Evolutionary conservation across 306 rosid species (phyloP).

Genomic region (Vigna mungo): DNA sequence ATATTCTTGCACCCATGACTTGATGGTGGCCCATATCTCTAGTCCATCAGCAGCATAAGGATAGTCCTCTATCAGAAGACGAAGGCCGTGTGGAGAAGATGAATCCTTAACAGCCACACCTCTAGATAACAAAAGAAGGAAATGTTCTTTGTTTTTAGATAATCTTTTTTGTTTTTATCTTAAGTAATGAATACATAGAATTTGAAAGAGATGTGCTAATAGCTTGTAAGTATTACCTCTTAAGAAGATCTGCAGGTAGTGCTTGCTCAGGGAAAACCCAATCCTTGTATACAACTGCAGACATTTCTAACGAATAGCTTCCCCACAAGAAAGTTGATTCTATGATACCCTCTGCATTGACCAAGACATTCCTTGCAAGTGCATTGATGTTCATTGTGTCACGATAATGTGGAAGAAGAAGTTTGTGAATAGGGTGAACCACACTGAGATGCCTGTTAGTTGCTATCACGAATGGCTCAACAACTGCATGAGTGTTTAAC

Average conservation of each 20-base stretch:
- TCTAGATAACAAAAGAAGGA: slow-evolving; percentile 36
- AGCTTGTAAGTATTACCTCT: slow-evolving; percentile 44
- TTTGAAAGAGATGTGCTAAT: not conserved
- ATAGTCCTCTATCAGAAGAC: slow-evolving; percentile 68
- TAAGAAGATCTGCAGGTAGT: slow-evolving; percentile 50
- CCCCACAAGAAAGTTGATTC: slow-evolving; percentile 53
- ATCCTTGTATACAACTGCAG: slow-evolving; percentile 47
- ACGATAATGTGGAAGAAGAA: slow-evolving; percentile 51
- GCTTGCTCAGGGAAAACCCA: slow-evolving; percentile 53
- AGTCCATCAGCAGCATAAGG: slow-evolving; percentile 69
- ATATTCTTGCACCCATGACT: slow-evolving; percentile 66
- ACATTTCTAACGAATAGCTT: slow-evolving; percentile 45
- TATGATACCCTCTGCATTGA: slow-evolving; percentile 55
- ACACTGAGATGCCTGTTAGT: slow-evolving; percentile 54
- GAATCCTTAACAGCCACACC: slow-evolving; percentile 70
- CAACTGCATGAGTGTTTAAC: slow-evolving; percentile 83
- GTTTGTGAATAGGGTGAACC: slow-evolving; percentile 52
- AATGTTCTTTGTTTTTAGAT: not conserved
- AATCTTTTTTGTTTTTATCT: not conserved
- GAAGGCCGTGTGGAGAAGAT: slow-evolving; percentile 57
- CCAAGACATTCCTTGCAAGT: slow-evolving; percentile 46
- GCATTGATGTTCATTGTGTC: slow-evolving; percentile 57
- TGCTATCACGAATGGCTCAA: slow-evolving; percentile 69
- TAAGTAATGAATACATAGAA: not conserved
- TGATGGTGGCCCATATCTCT: slow-evolving; percentile 66